Evolutionary conservation across 768 basidiomycete species (phyloP), one percentile per base, ranked within the genome.

Genomic region (Astraeus odoratus): DNA sequence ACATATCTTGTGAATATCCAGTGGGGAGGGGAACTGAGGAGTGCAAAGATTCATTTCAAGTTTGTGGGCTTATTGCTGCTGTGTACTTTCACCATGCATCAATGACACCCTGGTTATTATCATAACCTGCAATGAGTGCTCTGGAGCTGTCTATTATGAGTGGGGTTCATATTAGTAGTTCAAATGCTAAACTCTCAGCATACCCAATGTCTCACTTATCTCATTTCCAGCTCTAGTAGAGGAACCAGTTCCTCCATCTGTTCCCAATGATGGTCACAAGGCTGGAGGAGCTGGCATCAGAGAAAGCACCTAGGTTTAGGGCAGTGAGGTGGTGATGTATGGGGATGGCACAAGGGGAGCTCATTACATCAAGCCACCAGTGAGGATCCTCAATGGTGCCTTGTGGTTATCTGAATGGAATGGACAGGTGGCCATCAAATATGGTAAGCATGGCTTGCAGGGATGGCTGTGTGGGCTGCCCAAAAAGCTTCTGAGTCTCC

Each of bases 141-240:
- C 1, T 8, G 30, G 12, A 8, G n/a, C 15, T 40, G 35, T 7
- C 5, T 4, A 23, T 5, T 3, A 10, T 3, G 16, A 29, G 55
- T 23, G 43, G 3, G 24, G 51, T 34, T 9, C 19, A 37, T 30
- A 64, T 52, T 20, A 74, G 66, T 24, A 74, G 54, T 25, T 71
- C 58, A 49, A 76, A 72, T 1, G 70, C 69, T 19, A 74, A 53
- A 0, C 70, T 69, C 51, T 76, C 71, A 4, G 70, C 72, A 71
- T 73, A 76, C 0, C 56, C 57, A 47, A 76, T 76, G 46, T 74
- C 68, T 3, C 63, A 25, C 42, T 25, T 57, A 49, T 1, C 46
- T 25, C 6, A 18, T 34, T 30, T 59, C 68, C 68, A 71, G 0
- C 58, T 59, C 7, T 53, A 55, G 8, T 55, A 31, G 8, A 69